Base-by-base conservation (phyloP, 2,329 filamentous ascomycete genomes). In the Dothiorella sarmentorum region DNA sequence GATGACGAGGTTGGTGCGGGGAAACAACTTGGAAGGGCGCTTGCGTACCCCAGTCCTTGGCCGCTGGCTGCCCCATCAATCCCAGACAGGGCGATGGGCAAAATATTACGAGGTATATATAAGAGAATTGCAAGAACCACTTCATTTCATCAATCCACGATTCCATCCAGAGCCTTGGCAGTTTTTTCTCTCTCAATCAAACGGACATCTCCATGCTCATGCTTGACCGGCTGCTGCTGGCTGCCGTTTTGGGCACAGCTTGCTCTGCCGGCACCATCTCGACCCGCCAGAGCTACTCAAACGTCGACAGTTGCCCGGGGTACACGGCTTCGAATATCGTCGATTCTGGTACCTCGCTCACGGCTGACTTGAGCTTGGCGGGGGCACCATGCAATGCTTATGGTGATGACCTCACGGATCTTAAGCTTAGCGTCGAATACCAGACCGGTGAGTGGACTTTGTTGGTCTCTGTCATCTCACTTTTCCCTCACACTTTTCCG, bases 301-400 rank as follows among this genome's bases (percentile, higher is more conserved):
- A 10, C 24, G 38, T n/a, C 40, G 45, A 59, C 38, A 66, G 63
- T 38, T 91, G 88, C 66, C 86, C 86, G 0, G 88, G 88, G 13
- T 91, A 91, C 73, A 78, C 69, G 26, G 87, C 86, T 2, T 81
- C 79, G 17, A 84, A 87, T 67, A 77, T 90, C 13, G 70, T 76
- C 53, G 72, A 78, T 52, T 82, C 76, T 0, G 67, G 71, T 33
- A 76, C 75, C 51, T 83, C 83, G 7, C 74, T 94, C 56, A 88
- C 83, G 1, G 91, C 90, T 1, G 81, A 88, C 63, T 77, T 96
- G 47, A 80, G 74, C 2, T 80, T 95, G 10, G 87, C 87, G 7
- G 90, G 89, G 0, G 66, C 77, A 9, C 78, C 86, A 5, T 87
- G 85, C 70, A 82, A 86, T 66, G 74, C 75, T 15, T 87, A 85